Evolutionary conservation across 805 yeast genomes (phyloP).

Genomic region (Candida palmyrensis): DNA sequence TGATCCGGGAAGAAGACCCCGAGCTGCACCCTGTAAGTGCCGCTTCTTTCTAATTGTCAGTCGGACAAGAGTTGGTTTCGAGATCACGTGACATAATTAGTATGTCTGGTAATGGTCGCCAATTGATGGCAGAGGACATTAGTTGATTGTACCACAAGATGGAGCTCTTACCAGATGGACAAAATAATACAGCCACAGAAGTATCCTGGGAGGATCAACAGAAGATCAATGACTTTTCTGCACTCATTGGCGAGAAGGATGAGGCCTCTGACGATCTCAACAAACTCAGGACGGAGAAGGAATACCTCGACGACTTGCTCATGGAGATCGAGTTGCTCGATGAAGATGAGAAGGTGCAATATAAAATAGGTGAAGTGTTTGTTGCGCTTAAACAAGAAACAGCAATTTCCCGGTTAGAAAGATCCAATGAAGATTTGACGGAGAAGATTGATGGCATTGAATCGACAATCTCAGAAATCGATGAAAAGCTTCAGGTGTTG

Average conservation of each 20-base stretch:
- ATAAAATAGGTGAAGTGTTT: constrained; percentile 79
- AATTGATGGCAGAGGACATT: too few relatives aligned
- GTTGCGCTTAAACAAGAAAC: constrained; percentile 62
- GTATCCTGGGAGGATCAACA: constrained; percentile 85
- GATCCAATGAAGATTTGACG: constrained; percentile 52
- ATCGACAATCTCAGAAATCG: constrained; percentile 44
- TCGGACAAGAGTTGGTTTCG: too few relatives aligned
- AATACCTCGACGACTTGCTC: constrained; percentile 79
- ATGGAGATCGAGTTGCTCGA: constrained; percentile 85
- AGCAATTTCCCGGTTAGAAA: constrained; percentile 64
- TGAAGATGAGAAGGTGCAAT: constrained; percentile 62
- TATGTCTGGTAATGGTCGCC: too few relatives aligned
- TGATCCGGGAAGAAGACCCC: too few relatives aligned
- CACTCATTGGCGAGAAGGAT: constrained; percentile 69
- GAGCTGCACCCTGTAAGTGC: too few relatives aligned
- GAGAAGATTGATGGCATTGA: constrained; percentile 43
- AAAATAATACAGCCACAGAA: constrained; percentile 46
- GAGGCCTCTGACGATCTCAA: constrained; percentile 45
- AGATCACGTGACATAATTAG: too few relatives aligned
- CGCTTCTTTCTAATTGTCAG: too few relatives aligned
- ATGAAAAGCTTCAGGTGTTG: constrained; percentile 50
- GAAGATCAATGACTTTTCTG: constrained; percentile 82
- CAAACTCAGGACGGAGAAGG: constrained; percentile 62
- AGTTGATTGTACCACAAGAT: constrained; percentile 17
- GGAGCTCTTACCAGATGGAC: constrained; percentile 53